phyloP scores from a whole-genome alignment of 306 rosid species.

The Cicer yamashitae region DNA sequence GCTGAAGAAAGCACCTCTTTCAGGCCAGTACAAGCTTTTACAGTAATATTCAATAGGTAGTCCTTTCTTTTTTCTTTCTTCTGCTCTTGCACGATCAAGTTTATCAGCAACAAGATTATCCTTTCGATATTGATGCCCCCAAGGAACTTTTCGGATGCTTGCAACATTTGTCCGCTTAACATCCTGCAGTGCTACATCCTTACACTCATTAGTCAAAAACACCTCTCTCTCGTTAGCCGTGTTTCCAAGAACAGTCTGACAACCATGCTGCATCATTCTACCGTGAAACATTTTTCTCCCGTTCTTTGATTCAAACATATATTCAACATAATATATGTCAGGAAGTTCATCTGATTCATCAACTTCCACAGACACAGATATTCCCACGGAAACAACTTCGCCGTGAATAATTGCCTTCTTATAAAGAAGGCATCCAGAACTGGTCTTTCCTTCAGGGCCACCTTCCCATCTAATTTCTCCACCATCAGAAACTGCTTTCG shows the following conservation, averaged over 20 bases:
- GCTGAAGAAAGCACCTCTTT: conserved; percentile 80
- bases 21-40: conserved; percentile 88
- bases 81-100: conserved; percentile 74
- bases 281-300: conserved; percentile 89
- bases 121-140: conserved; percentile 87
- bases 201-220: conserved; percentile 83
- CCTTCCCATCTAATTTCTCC: conserved; percentile 73
- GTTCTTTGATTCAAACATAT: conserved; percentile 73
- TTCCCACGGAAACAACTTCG: conserved; percentile 68
- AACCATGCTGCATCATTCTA: conserved; percentile 73
- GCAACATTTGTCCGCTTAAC: conserved; percentile 58
- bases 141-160: conserved; percentile 55
- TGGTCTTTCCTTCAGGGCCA: conserved; percentile 60
- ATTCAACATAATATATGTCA: conserved; percentile 71
- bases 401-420: conserved; percentile 64
- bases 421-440: conserved; percentile 63
- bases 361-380: conserved; percentile 69
- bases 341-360: conserved; percentile 63
- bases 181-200: conserved; percentile 58
- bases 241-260: conserved; percentile 88
- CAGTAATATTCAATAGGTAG: conserved; percentile 77
- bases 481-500: conserved; percentile 46
- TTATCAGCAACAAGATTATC: conserved; percentile 61
- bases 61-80: conserved; percentile 83
- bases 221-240: conserved; percentile 87